Percentiles rank a stretch among this genome's conserved stretches.
Conservation (phyloP, 1,139 yeast species). For the Sugiyamaella sp. region DNA sequence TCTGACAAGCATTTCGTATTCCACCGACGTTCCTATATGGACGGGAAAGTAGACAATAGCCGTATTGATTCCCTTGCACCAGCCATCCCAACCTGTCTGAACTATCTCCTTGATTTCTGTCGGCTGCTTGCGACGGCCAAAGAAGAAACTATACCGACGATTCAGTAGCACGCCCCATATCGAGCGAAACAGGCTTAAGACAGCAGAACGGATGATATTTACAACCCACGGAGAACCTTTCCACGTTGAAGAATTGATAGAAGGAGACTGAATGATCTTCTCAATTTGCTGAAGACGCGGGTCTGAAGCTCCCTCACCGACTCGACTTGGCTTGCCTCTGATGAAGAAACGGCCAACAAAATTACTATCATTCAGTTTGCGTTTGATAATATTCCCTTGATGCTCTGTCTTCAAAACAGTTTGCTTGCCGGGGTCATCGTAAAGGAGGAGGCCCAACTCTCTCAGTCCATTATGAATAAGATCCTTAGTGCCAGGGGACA, state of each 20-base stretch:
- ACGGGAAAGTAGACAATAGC: conserved; percentile 23
- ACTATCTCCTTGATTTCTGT: background rate
- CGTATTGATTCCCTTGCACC: conserved; percentile 5
- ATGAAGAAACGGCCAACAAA: background rate
- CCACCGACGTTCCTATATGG: conserved; percentile 30
- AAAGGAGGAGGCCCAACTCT: conserved; percentile 1
- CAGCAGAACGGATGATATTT: background rate
- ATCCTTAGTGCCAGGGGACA: conserved; percentile 4
- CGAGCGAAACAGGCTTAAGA: background rate
- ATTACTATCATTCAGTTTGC: background rate
- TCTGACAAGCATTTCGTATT: conserved; percentile 23
- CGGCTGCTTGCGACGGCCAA: background rate
- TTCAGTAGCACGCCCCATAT: background rate
- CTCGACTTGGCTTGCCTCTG: background rate
- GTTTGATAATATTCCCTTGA: background rate
- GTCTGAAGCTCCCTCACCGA: background rate
- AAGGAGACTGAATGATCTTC: background rate
- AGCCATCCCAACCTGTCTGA: conserved; percentile 3
- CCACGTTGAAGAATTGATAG: background rate
- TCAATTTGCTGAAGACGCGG: background rate
- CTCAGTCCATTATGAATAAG: conserved; percentile 1
- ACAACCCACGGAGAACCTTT: background rate
- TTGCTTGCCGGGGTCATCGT: background rate
- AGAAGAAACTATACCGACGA: background rate
- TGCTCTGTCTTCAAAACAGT: background rate